Evolutionary conservation across 169 alveolate species (phyloP).

Genomic region (Eimeria praecox): DNA sequence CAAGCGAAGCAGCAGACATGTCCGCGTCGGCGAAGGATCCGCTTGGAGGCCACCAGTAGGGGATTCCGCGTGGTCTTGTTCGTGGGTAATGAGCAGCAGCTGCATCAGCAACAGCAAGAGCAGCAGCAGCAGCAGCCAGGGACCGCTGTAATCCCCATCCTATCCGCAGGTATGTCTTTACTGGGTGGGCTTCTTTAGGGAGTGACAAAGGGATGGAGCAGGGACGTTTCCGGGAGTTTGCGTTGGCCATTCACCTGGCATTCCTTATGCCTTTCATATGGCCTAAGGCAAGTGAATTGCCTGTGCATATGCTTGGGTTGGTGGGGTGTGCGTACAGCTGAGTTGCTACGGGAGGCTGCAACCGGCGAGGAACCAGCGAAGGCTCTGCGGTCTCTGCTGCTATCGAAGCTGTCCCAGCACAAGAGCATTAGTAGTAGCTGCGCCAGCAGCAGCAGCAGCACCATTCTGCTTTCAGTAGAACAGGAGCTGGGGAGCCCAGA

Average conservation of each 20-base stretch:
- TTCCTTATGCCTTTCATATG: background rate
- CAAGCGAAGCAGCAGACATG: background rate
- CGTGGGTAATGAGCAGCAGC: constrained; percentile 12
- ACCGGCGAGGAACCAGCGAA: constrained; percentile 14
- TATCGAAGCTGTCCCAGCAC: constrained; percentile 19
- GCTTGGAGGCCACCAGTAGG: background rate
- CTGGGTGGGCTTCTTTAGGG: background rate
- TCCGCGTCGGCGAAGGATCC: background rate
- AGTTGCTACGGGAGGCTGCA: constrained; percentile 50
- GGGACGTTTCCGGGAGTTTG: background rate
- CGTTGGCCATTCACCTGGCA: background rate
- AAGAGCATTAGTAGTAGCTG: constrained; percentile 3
- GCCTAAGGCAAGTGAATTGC: background rate
- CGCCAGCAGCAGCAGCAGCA: constrained; percentile 17
- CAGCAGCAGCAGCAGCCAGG: constrained; percentile 43
- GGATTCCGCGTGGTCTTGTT: constrained; percentile 47
- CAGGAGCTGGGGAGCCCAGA: background rate
- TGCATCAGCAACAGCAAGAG: constrained; percentile 38
- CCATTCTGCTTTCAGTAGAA: background rate
- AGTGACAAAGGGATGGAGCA: background rate
- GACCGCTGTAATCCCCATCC: background rate
- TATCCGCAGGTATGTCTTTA: constrained; percentile 27
- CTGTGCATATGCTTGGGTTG: background rate
- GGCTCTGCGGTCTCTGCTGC: constrained; percentile 36
- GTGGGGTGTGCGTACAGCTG: constrained; percentile 41